Percentiles rank a stretch among this genome's conserved stretches.
Conservation (phyloP, 2,329 filamentous ascomycete species). For the Penicillium sp. region DNA sequence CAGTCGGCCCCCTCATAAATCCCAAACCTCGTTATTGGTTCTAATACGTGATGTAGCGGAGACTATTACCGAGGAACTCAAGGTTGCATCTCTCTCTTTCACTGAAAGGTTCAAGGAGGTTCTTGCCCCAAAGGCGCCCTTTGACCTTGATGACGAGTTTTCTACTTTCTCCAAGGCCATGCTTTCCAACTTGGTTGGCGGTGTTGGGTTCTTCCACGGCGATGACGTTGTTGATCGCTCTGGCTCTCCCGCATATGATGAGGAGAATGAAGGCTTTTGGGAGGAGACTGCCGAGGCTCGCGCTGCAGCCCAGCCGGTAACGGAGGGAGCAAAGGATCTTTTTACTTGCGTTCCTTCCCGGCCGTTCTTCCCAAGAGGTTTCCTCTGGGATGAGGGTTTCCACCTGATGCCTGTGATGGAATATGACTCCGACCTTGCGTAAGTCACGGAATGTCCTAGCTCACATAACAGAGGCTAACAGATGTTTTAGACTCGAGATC, state of each 20-base stretch:
- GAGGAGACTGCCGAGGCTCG: conserved; percentile 84
- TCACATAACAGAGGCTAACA: conserved; percentile 18
- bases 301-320: conserved; percentile 67
- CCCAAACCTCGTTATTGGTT: neutral
- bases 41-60: conserved; percentile 49
- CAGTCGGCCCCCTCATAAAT: conserved; percentile 29
- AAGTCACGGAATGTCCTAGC: conserved; percentile 28
- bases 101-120: conserved; percentile 74
- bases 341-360: conserved; percentile 91
- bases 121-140: conserved; percentile 77
- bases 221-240: conserved; percentile 88
- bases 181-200: conserved; percentile 92
- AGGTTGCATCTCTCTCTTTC: conserved; percentile 70
- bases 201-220: conserved; percentile 94
- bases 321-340: conserved; percentile 84
- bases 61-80: conserved; percentile 73
- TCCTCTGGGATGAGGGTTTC: conserved; percentile 98
- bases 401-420: conserved; percentile 89
- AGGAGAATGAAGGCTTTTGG: conserved; percentile 96
- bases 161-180: conserved; percentile 82
- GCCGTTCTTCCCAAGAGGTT: conserved; percentile 94
- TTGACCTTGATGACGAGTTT: conserved; percentile 70
- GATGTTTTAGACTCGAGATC: conserved; percentile 67
- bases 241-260: conserved; percentile 89
- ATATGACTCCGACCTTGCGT: conserved; percentile 88